A percentile compares a stretch with the other conserved stretches of the same genome.
Conservation (phyloP, 2,329 filamentous ascomycete species). For the Trichothecium roseum region DNA sequence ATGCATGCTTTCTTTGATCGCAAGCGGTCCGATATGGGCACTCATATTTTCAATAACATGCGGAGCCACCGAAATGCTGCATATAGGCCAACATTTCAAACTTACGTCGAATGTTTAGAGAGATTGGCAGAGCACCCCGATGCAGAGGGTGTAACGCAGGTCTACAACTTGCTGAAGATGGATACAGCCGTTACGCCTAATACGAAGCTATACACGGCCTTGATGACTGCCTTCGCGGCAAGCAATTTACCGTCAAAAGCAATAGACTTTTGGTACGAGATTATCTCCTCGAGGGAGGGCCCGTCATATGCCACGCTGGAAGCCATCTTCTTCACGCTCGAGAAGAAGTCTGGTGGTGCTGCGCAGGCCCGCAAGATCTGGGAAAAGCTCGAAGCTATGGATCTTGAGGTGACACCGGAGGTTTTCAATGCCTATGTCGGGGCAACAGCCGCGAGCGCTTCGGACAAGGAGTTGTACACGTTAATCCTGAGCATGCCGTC, state of each 20-base stretch:
- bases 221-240: constrained; percentile 77
- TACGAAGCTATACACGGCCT: constrained; percentile 68
- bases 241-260: constrained; percentile 57
- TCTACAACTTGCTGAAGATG: constrained; percentile 92
- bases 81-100: constrained; percentile 58
- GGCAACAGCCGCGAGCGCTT: constrained; percentile 62
- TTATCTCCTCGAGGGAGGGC: constrained; percentile 74
- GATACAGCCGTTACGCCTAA: constrained; percentile 70
- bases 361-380: constrained; percentile 57
- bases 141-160: constrained; percentile 55
- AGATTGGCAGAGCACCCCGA: constrained; percentile 52
- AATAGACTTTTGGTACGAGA: constrained; percentile 73
- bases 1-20: constrained; percentile 79
- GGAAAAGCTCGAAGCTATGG: constrained; percentile 60
- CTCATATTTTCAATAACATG: constrained; percentile 87
- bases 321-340: constrained; percentile 71
- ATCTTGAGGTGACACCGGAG: constrained; percentile 62
- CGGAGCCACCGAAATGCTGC: constrained; percentile 57
- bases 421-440: constrained; percentile 72
- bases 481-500: constrained; percentile 57
- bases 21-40: constrained; percentile 72
- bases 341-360: constrained; percentile 48
- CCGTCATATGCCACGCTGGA: constrained; percentile 73
- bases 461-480: constrained; percentile 52
- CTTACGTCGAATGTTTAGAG: constrained; percentile 69